Base-by-base conservation (phyloP, 2,329 filamentous ascomycete genomes). In the Sclerotinia minor region DNA sequence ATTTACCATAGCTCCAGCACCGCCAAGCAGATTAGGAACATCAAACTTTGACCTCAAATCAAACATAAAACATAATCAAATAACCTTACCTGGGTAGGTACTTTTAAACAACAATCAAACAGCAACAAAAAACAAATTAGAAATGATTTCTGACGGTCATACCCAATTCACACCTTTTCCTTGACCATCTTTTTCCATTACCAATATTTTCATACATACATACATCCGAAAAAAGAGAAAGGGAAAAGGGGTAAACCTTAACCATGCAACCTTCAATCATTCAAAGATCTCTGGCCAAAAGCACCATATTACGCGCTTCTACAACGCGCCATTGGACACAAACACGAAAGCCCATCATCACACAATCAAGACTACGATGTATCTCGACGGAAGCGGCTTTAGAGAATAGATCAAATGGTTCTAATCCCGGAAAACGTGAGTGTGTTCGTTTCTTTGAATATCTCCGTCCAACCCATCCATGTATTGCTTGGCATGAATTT, bases 181-280 rank as follows among this genome's bases (percentile, higher is more conserved):
- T 41, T 52, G 45, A 63, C 17, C 13, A 3, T 5, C 26, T 32
- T 15, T 21, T 41, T 26, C 29, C 9, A 41, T 50, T 26, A 17
- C 24, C 3, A 7, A 21, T 26, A 15, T 29, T 29, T 38, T 17
- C 32, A 35, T 47, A 35, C 44, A 35, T 47, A 35, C 44, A 35
- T 35, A 24, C 57, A 47, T 35, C 44, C 44, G 41, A 21, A 24
- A 15, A 24, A 41, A 49, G 29, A 65, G 35, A 19, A n/a, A 26
- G 32, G 21, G 29, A 55, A 55, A 35, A 55, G 53, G 53, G 24
- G 58, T 41, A 35, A 32, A n/a, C 17, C 7, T 53, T 52, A 54
- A 61, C 57, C 35, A 67, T 67, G 65, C 57, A 63, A 63, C 65
- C 64, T 52, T 24, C 57, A 53, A 26, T 41, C 21, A n/a, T 57